phyloP scores from a whole-genome alignment of 257 asterid genomes.

The Craterostigma plantagineum region DNA sequence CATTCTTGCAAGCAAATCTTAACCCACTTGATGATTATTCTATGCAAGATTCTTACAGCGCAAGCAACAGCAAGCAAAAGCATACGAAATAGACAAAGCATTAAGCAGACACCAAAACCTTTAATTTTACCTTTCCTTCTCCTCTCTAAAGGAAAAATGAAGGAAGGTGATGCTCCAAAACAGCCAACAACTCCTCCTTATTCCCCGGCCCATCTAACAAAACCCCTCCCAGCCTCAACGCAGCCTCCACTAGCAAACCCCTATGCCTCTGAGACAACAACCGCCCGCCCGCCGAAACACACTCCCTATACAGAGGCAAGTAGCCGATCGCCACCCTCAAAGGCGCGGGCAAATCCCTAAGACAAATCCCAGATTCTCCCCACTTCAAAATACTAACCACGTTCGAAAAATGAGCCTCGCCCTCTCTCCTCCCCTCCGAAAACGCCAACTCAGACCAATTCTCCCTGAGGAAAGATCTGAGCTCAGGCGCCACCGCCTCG shows the following conservation, averaged over 20 bases:
- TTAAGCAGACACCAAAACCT: no score
- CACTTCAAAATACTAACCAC: constrained; percentile 36
- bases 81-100: no score
- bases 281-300: constrained; percentile 51
- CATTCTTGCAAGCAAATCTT: no score
- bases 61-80: no score
- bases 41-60: no score
- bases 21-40: no score
- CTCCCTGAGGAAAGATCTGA: constrained; percentile 46
- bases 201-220: constrained; percentile 30
- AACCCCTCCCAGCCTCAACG: constrained; percentile 48
- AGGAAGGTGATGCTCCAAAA: constrained; percentile 74
- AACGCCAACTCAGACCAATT: constrained; percentile 84
- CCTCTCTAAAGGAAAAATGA: constrained; percentile 32
- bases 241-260: constrained; percentile 78
- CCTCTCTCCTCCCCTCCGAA: constrained; percentile 37
- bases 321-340: constrained; percentile 76
- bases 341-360: constrained; percentile 75
- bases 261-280: constrained; percentile 63
- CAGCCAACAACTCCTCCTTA: constrained; percentile 58
- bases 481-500: constrained; percentile 61
- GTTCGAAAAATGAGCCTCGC: constrained; percentile 49
- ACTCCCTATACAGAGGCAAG: constrained; percentile 85
- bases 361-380: constrained; percentile 57
- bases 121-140: no score